phyloP scores from a whole-genome alignment of 768 basidiomycete genomes.

The Pulveroboletus ravenelii region DNA sequence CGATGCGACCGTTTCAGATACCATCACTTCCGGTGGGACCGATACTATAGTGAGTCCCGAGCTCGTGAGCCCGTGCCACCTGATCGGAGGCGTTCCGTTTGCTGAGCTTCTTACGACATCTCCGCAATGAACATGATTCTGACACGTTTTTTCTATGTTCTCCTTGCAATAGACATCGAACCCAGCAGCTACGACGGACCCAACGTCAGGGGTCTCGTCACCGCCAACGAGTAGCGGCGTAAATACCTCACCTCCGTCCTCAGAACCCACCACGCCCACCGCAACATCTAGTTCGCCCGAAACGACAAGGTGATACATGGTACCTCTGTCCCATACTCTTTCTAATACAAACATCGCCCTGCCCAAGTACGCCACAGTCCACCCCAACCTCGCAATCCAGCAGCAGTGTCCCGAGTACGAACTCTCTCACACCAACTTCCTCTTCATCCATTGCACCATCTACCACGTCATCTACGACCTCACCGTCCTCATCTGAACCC shows the following conservation, averaged over 20 bases:
- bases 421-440: neutral
- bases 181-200: neutral
- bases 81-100: neutral
- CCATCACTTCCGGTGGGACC: neutral
- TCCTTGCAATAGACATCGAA: neutral
- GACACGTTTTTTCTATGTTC: neutral
- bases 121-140: neutral
- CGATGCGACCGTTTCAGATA: neutral
- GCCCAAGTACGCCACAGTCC: slow-evolving; percentile 5
- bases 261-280: neutral
- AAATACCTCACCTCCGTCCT: neutral
- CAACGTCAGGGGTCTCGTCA: neutral
- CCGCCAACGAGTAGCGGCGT: neutral
- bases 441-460: neutral
- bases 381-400: too few species aligned
- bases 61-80: too few species aligned
- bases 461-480: neutral
- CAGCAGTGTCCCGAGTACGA: neutral
- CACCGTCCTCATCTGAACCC: slow-evolving; percentile 1
- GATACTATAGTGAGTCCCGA: neutral
- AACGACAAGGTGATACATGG: slow-evolving; percentile 14
- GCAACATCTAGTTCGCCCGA: slow-evolving; percentile 1
- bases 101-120: neutral
- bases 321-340: neutral
- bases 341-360: neutral